Base-by-base conservation (phyloP, 768 basidiomycete species). In the Favolaschia claudopus region DNA sequence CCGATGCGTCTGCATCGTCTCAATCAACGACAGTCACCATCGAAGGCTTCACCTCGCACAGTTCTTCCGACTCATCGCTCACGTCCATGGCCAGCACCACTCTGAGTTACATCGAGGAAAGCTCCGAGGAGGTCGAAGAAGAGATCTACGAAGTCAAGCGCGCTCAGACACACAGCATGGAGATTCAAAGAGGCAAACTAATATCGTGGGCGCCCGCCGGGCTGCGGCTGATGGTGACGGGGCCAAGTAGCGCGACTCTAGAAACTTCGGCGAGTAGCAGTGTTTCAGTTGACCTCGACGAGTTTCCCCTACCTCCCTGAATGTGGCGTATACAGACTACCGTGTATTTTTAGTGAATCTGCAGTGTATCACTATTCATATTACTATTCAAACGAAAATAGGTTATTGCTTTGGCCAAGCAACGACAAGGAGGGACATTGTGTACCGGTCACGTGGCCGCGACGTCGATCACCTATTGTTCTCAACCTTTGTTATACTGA, bases 161-260 rank as follows among this genome's bases (percentile, higher is more conserved):
- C 13, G 83, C 74, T 3, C 82, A 79, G 44, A 78, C 81, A 43
- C 79, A 76, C 66, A 85, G 82, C 58, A 71, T 85, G 67, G 80
- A 82, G 64, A 72, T 83, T 58, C 79, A 82, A 69, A 78, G 75
- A 66, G 82, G 79, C 5, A 72, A 81, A 42, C 63, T 85, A 25
- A 63, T 84, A 29, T 34, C 51, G 8, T 57, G 57, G 53, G 53
- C 47, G 29, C 54, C 63, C 6, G 58, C 52, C 15, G 58, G 60
- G 19, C 55, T 70, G 38, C 69, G 70, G 28, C 55, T 76, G 7
- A 69, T 76, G 63, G 71, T 78, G 51, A 77, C 78, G 1, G 63
- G 71, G 20, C 76, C 78, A 4, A 78, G 77, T 61, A 70, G 67
- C 17, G 66, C 69, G 19, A 75, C 75, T 24, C 49, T 79, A 14